Percentiles rank a stretch among this genome's conserved stretches.
These are phyloP conservation scores for Magnolia kwangsiensis DNA, from an alignment of 164 flowering plant species.

Conservation along the genomic window DNA sequence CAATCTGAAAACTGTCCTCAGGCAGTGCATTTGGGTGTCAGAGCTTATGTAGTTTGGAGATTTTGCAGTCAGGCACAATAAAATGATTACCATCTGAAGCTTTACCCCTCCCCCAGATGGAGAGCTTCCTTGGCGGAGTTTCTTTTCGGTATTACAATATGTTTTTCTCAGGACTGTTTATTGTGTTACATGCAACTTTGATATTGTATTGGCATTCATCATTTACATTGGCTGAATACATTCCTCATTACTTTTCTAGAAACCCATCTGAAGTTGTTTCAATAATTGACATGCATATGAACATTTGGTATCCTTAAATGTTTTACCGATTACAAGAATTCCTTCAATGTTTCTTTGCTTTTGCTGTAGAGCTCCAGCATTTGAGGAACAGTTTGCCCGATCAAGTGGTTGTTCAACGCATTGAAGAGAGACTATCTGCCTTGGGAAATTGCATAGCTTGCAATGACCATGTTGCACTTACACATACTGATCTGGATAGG, in stretches of 20 bases:
- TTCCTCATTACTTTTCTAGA: too few relatives aligned
- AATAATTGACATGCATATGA: not conserved
- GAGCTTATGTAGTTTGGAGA: too few relatives aligned
- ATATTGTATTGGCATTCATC: too few relatives aligned
- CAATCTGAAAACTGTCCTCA: too few relatives aligned
- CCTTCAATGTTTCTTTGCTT: not conserved
- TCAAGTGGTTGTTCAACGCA: constrained; percentile 81
- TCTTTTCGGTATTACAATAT: not conserved
- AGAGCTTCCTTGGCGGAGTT: too few relatives aligned
- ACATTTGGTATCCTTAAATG: not conserved
- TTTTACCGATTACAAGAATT: not conserved
- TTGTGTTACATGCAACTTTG: too few relatives aligned
- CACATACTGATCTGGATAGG: constrained; percentile 90
- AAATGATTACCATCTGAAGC: too few relatives aligned
- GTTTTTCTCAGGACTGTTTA: not conserved
- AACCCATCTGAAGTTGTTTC: not conserved
- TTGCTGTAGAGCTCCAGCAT: constrained; percentile 72
- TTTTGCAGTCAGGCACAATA: too few relatives aligned
- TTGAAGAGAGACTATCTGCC: constrained; percentile 86
- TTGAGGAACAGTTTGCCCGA: constrained; percentile 89
- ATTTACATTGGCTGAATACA: too few relatives aligned
- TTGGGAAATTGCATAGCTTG: constrained; percentile 90
- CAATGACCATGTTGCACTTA: constrained; percentile 93
- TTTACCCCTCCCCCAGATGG: too few relatives aligned
- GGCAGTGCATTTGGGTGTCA: too few relatives aligned